Evolutionary conservation across 2,329 filamentous ascomycete genomes (phyloP).

Genomic region (Alternaria postmessia): DNA sequence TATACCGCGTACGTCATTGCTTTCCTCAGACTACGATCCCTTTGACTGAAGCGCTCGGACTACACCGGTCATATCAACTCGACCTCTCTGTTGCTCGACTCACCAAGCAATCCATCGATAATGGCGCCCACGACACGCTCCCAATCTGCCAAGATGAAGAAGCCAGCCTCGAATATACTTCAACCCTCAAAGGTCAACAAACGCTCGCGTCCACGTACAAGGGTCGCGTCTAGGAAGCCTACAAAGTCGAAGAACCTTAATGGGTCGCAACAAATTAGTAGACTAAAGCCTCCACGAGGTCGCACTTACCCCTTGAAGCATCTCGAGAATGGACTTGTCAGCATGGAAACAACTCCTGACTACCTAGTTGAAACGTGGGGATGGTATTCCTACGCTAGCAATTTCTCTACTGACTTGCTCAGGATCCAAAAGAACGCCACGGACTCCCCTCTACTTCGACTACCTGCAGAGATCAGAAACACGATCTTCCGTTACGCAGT

Average conservation of each 20-base stretch:
- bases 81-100: no score
- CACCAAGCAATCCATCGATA: neutral
- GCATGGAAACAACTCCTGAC: slow-evolving; percentile 3
- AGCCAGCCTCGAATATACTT: neutral
- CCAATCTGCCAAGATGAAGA: neutral
- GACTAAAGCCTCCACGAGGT: neutral
- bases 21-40: no score
- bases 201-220: neutral
- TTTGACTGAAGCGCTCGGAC: no score
- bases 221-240: neutral
- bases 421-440: neutral
- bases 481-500: slow-evolving; percentile 1
- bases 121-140: neutral
- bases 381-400: neutral
- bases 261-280: no score
- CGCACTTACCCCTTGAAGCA: neutral
- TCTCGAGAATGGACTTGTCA: slow-evolving; percentile 5
- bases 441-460: slow-evolving; percentile 11
- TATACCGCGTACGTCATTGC: no score
- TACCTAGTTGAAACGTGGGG: neutral
- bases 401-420: neutral
- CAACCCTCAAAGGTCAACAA: neutral
- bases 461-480: slow-evolving; percentile 14
- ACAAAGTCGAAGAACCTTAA: neutral
- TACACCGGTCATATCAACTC: no score